phyloP scores from a whole-genome alignment of 768 basidiomycete species.

The Cyathus striatus region DNA sequence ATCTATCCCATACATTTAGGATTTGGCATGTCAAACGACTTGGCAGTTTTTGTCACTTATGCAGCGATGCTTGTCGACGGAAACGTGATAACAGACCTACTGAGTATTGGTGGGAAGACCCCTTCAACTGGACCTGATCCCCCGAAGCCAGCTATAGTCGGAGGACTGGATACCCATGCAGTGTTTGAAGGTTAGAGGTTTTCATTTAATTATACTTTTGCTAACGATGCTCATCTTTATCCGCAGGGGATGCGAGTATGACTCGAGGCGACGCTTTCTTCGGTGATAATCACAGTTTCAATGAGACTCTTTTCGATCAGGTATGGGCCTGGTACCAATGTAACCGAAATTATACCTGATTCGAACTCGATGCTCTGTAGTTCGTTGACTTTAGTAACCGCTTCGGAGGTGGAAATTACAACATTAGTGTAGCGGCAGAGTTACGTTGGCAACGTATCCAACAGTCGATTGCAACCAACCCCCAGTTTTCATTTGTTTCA shows the following conservation, averaged over 20 bases:
- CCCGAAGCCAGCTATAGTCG: conserved; percentile 16
- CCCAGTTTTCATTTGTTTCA: conserved; percentile 16
- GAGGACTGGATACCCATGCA: conserved; percentile 17
- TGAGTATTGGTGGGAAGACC: conserved; percentile 18
- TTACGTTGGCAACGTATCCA: conserved; percentile 18
- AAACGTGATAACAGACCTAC: conserved; percentile 14
- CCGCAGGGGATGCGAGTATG: conserved; percentile 14
- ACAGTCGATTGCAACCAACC: conserved; percentile 20
- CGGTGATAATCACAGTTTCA: conserved; percentile 18
- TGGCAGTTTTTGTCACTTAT: conserved; percentile 16
- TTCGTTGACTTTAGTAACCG: conserved; percentile 15
- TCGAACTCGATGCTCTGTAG: conserved; percentile 5
- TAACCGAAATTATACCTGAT: background rate
- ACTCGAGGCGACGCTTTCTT: conserved; percentile 19
- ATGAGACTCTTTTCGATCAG: conserved; percentile 17
- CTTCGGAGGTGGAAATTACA: conserved; percentile 19
- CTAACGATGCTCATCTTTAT: background rate
- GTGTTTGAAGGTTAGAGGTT: conserved; percentile 17
- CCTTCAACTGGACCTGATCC: conserved; percentile 15
- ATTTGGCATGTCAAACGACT: conserved; percentile 16
- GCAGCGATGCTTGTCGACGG: conserved; percentile 18
- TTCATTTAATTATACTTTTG: background rate
- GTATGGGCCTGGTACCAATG: conserved; percentile 5
- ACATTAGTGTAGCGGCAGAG: conserved; percentile 17
- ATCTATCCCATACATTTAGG: conserved; percentile 8